phyloP scores from a whole-genome alignment of 1,284 basidiomycete genomes.

The Leccinum angustisporum region DNA sequence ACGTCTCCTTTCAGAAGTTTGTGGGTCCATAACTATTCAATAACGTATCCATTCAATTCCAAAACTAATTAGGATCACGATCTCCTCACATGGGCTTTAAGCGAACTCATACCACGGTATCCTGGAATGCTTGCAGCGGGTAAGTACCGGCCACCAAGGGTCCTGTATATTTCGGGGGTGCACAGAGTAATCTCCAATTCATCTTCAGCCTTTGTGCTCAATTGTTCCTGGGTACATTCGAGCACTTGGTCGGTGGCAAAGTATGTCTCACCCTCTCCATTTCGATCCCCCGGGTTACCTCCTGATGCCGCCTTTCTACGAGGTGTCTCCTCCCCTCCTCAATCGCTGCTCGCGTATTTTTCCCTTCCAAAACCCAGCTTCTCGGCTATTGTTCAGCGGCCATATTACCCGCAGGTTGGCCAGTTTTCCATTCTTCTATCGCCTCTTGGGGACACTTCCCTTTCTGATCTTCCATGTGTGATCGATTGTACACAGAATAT shows the following conservation, averaged over 20 bases:
- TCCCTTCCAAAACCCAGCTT: conserved; percentile 63
- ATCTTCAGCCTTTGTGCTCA: conserved; percentile 66
- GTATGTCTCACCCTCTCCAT: conserved; percentile 39
- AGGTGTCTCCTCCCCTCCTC: conserved; percentile 71
- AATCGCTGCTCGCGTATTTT: conserved; percentile 72
- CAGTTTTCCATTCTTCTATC: neutral
- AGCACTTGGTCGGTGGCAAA: conserved; percentile 77
- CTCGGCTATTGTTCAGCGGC: conserved; percentile 26
- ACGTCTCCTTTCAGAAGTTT: conserved; percentile 55
- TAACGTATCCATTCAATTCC: conserved; percentile 10
- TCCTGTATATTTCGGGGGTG: neutral
- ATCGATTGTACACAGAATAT: conserved; percentile 46
- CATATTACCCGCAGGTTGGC: conserved; percentile 24
- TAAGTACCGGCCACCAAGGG: conserved; percentile 31
- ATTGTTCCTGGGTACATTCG: conserved; percentile 81
- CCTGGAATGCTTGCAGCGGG: conserved; percentile 78
- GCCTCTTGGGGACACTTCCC: conserved; percentile 3
- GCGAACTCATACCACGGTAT: conserved; percentile 68
- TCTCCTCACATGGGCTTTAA: conserved; percentile 59
- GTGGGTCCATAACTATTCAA: conserved; percentile 43
- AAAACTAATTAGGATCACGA: conserved; percentile 51
- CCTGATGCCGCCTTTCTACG: conserved; percentile 12
- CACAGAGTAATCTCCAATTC: conserved; percentile 1
- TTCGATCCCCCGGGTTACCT: conserved; percentile 5
- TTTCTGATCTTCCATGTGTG: conserved; percentile 8